Evolutionary conservation across 2,329 filamentous ascomycete genomes (phyloP), one percentile per base, ranked within the genome.

Genomic region (Pseudocercospora musae): DNA sequence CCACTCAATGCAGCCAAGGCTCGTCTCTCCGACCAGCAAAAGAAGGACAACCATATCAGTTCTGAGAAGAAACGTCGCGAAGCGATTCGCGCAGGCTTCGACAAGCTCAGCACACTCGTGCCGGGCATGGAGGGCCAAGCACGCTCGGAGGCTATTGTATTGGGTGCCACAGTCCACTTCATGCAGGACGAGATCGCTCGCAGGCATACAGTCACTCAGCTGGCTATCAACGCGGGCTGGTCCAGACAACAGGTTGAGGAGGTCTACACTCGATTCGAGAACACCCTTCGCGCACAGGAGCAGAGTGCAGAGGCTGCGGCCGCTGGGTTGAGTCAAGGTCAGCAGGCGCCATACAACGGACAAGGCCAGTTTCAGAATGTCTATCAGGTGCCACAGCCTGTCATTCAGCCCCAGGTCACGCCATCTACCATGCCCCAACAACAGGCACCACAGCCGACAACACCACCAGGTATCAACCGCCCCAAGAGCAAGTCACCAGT

Each of bases 71-170:
- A 89, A 76, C 85, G 87, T 37, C 85, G 87, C 49, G 84, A 87
- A 61, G 90, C 89, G 13, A 96, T 96, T 68, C 85, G 92, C 52
- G 87, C 91, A 62, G 91, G 90, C 60, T 96, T 96, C 74, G 91
- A 96, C 75, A 85, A 87, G 33, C 83, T 96, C 25, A 90, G 90
- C 15, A 85, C 88, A 58, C 82, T 96, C 31, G 91, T 96, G 0
- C 92, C 92, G 0, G 91, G 90, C 0, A 82, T 96, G 58, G 85
- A 91, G 70, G 92, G 92, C 0, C 89, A 93, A 72, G 92, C 90
- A 0, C 87, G 92, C 50, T 95, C 91, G 66, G 92, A 96, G 75
- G 91, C 90, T 27, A 82, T 92, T 18, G 91, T 96, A n/a, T 81
- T 96, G 21, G 86, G 87, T 66, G 76, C 75, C 23, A 80, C 80